phyloP scores from a whole-genome alignment of 495 filamentous ascomycete genomes.

The Penicillium canescens region DNA sequence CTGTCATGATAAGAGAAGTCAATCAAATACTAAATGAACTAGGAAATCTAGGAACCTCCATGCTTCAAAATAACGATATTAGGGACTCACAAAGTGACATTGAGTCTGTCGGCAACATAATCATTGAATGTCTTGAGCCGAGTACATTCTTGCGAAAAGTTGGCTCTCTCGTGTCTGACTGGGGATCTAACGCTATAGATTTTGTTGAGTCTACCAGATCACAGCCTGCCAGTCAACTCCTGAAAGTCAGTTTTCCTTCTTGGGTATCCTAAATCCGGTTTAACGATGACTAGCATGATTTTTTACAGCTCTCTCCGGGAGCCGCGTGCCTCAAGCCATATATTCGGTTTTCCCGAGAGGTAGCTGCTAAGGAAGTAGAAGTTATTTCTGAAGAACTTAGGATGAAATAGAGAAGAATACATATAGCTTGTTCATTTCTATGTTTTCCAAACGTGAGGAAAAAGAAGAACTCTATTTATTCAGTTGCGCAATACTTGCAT shows the following conservation, averaged over 20 bases:
- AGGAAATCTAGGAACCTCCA: slow-evolving; percentile 10
- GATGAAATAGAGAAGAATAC: too few relatives aligned
- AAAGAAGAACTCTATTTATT: too few relatives aligned
- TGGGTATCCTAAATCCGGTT: neutral
- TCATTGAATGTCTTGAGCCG: slow-evolving; percentile 10
- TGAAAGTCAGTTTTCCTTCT: slow-evolving; percentile 2
- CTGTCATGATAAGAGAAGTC: neutral
- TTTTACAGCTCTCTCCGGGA: slow-evolving; percentile 11
- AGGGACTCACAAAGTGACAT: neutral
- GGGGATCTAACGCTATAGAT: slow-evolving; percentile 1
- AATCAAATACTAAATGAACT: neutral
- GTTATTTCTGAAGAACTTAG: neutral
- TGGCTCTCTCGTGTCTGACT: neutral
- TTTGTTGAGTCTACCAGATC: slow-evolving; percentile 8
- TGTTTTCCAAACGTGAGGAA: too few relatives aligned
- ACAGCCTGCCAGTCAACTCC: neutral
- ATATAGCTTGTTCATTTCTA: too few relatives aligned
- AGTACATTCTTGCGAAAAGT: slow-evolving; percentile 5
- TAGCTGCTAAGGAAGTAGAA: neutral
- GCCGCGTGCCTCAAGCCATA: slow-evolving; percentile 7
- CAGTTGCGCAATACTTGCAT: too few relatives aligned
- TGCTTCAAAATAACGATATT: slow-evolving; percentile 2
- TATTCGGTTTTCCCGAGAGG: slow-evolving; percentile 8
- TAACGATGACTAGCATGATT: slow-evolving; percentile 6
- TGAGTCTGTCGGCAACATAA: slow-evolving; percentile 4